A percentile compares a stretch with the other conserved stretches of the same genome.
phyloP scores from a whole-genome alignment of 805 yeast genomes.

The Suhomyces canberraensis region DNA sequence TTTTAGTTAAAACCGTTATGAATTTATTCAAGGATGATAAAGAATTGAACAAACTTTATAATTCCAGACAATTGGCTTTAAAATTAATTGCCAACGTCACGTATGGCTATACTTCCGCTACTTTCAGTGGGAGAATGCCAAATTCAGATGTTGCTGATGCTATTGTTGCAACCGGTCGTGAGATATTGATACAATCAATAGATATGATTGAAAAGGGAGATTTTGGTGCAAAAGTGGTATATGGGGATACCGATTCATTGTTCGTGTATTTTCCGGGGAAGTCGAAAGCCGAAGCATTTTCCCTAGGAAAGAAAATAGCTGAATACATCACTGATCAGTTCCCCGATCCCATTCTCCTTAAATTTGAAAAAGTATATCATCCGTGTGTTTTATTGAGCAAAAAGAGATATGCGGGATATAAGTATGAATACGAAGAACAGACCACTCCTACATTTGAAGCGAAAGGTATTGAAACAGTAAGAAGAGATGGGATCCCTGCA shows the following conservation, averaged over 20 bases:
- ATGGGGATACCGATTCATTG: slow-evolving; percentile 94
- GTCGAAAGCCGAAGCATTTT: slow-evolving; percentile 72
- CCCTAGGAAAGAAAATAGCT: slow-evolving; percentile 70
- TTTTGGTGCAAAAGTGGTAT: slow-evolving; percentile 91
- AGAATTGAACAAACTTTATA: slow-evolving; percentile 53
- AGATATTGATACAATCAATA: slow-evolving; percentile 71
- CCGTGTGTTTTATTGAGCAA: slow-evolving; percentile 82
- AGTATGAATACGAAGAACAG: slow-evolving; percentile 61
- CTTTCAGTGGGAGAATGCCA: slow-evolving; percentile 97
- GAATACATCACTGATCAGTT: slow-evolving; percentile 55
- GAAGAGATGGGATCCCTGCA: slow-evolving; percentile 94
- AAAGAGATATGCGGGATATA: slow-evolving; percentile 87
- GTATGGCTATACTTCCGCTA: slow-evolving; percentile 92
- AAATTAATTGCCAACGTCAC: slow-evolving; percentile 93
- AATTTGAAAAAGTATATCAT: slow-evolving; percentile 90
- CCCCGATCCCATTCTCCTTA: slow-evolving; percentile 78
- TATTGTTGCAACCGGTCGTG: slow-evolving; percentile 88
- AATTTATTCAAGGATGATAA: slow-evolving; percentile 44
- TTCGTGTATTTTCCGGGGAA: slow-evolving; percentile 89
- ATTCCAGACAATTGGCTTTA: slow-evolving; percentile 80
- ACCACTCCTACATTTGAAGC: slow-evolving; percentile 77
- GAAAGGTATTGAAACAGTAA: slow-evolving; percentile 91
- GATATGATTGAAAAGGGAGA: slow-evolving; percentile 57
- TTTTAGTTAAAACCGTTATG: slow-evolving; percentile 77
- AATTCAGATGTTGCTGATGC: slow-evolving; percentile 93